Evolutionary conservation across 495 filamentous ascomycete species (phyloP).

Genomic region (Friedmanniomyces simplex): DNA sequence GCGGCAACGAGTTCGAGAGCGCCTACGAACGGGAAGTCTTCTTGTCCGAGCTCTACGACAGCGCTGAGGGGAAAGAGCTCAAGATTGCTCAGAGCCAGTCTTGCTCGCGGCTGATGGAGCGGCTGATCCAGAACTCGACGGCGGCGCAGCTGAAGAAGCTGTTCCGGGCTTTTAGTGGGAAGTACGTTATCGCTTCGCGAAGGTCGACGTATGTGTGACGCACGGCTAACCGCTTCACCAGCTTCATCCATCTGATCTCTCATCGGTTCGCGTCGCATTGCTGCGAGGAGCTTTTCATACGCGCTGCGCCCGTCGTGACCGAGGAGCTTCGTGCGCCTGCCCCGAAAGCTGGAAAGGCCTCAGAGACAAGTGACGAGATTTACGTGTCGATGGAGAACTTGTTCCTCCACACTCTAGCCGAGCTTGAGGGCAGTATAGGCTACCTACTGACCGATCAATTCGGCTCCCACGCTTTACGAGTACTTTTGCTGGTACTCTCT

Average conservation of each 20-base stretch:
- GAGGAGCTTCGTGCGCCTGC: slow-evolving; percentile 49
- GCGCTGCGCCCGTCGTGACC: slow-evolving; percentile 66
- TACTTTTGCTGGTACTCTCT: slow-evolving; percentile 74
- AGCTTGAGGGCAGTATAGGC: slow-evolving; percentile 73
- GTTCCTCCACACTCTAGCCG: slow-evolving; percentile 69
- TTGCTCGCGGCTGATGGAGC: slow-evolving; percentile 86
- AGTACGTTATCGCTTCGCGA: slow-evolving; percentile 36
- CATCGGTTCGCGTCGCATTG: slow-evolving; percentile 96
- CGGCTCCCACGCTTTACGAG: slow-evolving; percentile 81
- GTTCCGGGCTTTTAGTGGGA: slow-evolving; percentile 73
- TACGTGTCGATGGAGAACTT: slow-evolving; percentile 66
- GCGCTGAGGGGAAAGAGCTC: slow-evolving; percentile 83
- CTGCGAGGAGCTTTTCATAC: slow-evolving; percentile 84
- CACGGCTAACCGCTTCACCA: slow-evolving; percentile 9
- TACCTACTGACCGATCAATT: slow-evolving; percentile 78
- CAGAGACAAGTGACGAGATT: slow-evolving; percentile 20
- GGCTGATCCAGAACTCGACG: slow-evolving; percentile 72
- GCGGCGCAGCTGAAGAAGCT: slow-evolving; percentile 71
- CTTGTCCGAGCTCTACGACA: slow-evolving; percentile 71
- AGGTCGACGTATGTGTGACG: neutral
- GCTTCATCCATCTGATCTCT: slow-evolving; percentile 75
- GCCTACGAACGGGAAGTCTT: slow-evolving; percentile 71
- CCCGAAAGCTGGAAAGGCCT: neutral
- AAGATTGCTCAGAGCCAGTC: slow-evolving; percentile 93
- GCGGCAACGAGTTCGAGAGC: slow-evolving; percentile 71